phyloP scores from a whole-genome alignment of 2,329 filamentous ascomycete species.

The Venturiaceae sp. region DNA sequence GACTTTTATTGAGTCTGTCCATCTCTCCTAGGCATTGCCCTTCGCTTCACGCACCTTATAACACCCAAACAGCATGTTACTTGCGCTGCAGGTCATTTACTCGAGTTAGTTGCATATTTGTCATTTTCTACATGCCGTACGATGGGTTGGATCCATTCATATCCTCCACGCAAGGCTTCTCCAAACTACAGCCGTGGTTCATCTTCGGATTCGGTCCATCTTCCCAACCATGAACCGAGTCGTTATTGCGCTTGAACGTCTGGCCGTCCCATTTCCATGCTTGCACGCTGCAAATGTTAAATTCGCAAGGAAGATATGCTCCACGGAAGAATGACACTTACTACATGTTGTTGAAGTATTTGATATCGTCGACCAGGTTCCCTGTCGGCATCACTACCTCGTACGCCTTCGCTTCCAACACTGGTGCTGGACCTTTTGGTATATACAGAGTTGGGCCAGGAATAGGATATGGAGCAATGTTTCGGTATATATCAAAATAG shows the following conservation, averaged over 20 bases:
- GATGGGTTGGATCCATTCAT: not conserved
- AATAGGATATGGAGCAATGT: constrained; percentile 20
- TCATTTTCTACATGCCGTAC: not conserved
- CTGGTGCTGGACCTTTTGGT: not conserved
- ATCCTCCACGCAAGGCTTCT: constrained; percentile 1
- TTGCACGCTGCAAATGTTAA: not conserved
- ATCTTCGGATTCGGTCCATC: constrained; percentile 1
- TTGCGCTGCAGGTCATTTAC: no score
- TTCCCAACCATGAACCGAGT: not conserved
- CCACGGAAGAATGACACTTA: not conserved
- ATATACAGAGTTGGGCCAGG: constrained; percentile 19
- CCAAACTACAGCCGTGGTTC: not conserved
- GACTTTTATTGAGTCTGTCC: no score
- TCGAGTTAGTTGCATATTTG: no score
- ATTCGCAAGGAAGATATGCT: not conserved
- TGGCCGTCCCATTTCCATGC: constrained; percentile 7
- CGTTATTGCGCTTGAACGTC: constrained; percentile 1
- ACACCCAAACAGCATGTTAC: no score
- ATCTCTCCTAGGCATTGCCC: no score
- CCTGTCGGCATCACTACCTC: constrained; percentile 5
- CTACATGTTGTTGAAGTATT: constrained; percentile 8
- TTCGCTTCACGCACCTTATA: no score
- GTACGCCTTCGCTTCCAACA: not conserved
- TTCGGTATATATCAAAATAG: constrained; percentile 23
- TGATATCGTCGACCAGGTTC: constrained; percentile 3